Evolutionary conservation across 1,139 yeast genomes (phyloP), one percentile per base, ranked within the genome.

Genomic region (Kodamaea plutei): DNA sequence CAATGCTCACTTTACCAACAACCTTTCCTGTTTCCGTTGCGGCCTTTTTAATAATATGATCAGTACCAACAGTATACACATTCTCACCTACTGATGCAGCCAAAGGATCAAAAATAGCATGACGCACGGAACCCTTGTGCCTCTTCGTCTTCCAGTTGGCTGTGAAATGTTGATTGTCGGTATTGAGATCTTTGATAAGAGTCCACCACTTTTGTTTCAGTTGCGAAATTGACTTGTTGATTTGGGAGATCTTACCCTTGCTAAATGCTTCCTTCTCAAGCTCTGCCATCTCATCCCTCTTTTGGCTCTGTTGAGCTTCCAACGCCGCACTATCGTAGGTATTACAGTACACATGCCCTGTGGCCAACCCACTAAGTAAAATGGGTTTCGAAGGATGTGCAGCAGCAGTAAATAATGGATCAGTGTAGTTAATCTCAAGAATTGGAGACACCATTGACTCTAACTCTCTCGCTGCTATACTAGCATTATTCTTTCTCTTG

Each of bases 111-210:
- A 85, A 82, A 10, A 75, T 61, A 5, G 87, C 61, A 6, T 83
- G 77, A 26, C 98, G 62, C 40, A 95, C 85, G 38, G 95, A 83
- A 1, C 89, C 91, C 55, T 87, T 87, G 53, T 91, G 97, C 49
- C 97, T 72, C 48, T 77, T 84, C 0, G 97, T 88, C 36, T 81
- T 74, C 97, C 97, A 91, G 23, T 66, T 40, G n/a, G 64, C 50
- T 3, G 54, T 55, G 3, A 75, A 52, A 3, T 54, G 50, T n/a
- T 50, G 54, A 5, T 47, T 52, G 5, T 49, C 44, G 1, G 50
- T 58, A 2, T 57, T 54, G 18, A 51, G 53, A 41, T 70, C 73
- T 4, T 54, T 50, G 2, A 62, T 58, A 3, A 68, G 63, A 3
- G 61, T 56, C 82, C 83, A 77, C 62, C 75, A 63, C 37, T 66